A percentile compares a stretch with the other conserved stretches of the same genome.
Evolutionary conservation across 2,329 filamentous ascomycete species (phyloP).

Genomic region (Ascochyta viciae-villosae): DNA sequence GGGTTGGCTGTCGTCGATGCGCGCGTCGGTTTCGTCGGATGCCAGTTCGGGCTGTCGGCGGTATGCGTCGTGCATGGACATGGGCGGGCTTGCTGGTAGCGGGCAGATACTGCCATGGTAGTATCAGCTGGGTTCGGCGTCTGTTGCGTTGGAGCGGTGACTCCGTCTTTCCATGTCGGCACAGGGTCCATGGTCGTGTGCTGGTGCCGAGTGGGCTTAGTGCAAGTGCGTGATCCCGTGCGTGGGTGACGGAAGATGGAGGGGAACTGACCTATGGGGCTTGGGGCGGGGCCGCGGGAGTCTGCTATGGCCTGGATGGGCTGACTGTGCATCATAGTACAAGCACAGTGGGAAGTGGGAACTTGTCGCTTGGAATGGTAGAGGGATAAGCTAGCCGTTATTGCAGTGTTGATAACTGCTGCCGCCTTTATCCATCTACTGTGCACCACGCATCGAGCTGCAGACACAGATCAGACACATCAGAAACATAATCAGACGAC

Average conservation of each 20-base stretch:
- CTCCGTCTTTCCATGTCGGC: too few relatives aligned
- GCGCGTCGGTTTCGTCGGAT: neutral
- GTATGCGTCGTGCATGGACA: neutral
- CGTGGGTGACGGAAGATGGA: conserved; percentile 17
- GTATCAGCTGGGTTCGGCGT: neutral
- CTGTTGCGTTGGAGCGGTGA: neutral
- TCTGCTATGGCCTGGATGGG: neutral
- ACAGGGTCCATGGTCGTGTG: too few relatives aligned
- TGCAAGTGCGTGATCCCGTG: conserved; percentile 20
- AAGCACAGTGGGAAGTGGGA: too few relatives aligned
- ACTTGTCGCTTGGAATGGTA: too few relatives aligned
- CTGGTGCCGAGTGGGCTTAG: neutral
- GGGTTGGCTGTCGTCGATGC: neutral
- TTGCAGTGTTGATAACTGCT: neutral
- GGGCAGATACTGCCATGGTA: neutral
- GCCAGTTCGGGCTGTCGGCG: conserved; percentile 1
- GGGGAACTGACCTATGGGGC: conserved; percentile 5
- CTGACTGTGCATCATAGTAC: too few relatives aligned
- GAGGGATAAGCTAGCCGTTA: neutral
- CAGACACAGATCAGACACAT: too few relatives aligned
- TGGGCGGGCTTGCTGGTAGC: neutral
- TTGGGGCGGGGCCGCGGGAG: neutral
- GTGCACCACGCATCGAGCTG: too few relatives aligned
- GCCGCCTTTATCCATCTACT: too few relatives aligned
- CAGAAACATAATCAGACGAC: too few relatives aligned